Percentiles rank a stretch among this genome's conserved stretches.
Conservation (phyloP, 345 rosid species). For the Clausena lansium region DNA sequence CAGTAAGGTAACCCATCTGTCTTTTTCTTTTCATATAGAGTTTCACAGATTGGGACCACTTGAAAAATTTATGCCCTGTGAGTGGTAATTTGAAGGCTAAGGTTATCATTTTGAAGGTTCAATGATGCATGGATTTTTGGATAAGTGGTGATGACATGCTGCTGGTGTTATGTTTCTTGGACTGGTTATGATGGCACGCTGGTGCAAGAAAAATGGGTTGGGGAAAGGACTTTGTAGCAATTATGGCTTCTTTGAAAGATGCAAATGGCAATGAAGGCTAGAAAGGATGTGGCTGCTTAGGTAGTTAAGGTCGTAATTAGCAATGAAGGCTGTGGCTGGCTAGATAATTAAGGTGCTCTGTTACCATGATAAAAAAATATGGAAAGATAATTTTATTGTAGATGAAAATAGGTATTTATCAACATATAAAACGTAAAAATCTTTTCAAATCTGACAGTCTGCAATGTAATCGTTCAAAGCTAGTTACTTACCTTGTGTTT, state of each 20-base stretch:
- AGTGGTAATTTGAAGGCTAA: background rate
- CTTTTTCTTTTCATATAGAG: background rate
- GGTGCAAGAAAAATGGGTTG: background rate
- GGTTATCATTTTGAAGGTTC: background rate
- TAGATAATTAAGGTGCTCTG: background rate
- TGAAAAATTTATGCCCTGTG: background rate
- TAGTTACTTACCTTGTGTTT: background rate
- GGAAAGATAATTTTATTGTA: background rate
- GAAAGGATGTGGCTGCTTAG: background rate
- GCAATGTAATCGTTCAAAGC: background rate
- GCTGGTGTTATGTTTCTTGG: background rate
- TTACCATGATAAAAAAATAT: background rate
- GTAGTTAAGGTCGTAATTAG: background rate
- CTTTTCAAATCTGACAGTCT: background rate
- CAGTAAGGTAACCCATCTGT: background rate
- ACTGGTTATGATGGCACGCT: background rate
- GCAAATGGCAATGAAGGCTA: background rate
- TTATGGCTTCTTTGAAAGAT: background rate
- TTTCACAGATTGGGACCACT: background rate
- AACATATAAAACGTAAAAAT: background rate
- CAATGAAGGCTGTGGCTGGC: background rate
- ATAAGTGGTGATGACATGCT: background rate
- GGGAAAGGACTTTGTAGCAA: background rate
- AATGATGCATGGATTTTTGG: background rate
- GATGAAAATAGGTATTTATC: background rate